Evolutionary conservation across 208 protist genomes (phyloP).

Genomic region (Naegleria gruberi): DNA sequence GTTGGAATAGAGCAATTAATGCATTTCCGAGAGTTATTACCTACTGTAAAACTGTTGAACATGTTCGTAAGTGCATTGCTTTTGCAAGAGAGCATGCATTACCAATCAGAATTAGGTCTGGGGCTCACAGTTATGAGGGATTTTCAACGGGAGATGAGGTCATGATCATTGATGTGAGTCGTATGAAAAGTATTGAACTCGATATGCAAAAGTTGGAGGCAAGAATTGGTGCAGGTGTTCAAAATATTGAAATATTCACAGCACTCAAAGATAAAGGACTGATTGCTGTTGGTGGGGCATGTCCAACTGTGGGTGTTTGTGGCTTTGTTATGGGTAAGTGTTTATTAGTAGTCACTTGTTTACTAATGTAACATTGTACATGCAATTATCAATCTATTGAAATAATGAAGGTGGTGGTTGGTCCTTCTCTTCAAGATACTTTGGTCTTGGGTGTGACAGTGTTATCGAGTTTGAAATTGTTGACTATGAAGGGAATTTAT

Average conservation of each 20-base stretch:
- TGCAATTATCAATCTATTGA: no score
- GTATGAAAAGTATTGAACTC: neutral
- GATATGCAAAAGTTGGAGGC: neutral
- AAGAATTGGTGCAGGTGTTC: neutral
- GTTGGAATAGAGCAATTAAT: neutral
- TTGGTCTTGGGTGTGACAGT: neutral
- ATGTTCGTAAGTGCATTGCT: neutral
- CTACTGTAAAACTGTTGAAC: neutral
- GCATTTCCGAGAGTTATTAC: neutral
- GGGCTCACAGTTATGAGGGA: neutral
- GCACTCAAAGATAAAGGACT: neutral
- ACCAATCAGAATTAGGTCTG: neutral
- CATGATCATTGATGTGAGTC: neutral
- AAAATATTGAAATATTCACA: neutral
- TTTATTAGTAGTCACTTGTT: no score
- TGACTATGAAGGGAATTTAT: neutral
- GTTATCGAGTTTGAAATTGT: neutral
- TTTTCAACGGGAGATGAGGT: neutral
- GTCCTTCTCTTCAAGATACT: neutral
- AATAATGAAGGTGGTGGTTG: neutral
- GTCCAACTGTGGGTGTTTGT: neutral
- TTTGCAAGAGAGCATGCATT: neutral
- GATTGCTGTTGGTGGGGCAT: neutral
- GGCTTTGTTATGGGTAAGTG: neutral
- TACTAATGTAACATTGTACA: no score